phyloP scores from a whole-genome alignment of 352 stramenopile genomes.

The Globisporangium splendens region DNA sequence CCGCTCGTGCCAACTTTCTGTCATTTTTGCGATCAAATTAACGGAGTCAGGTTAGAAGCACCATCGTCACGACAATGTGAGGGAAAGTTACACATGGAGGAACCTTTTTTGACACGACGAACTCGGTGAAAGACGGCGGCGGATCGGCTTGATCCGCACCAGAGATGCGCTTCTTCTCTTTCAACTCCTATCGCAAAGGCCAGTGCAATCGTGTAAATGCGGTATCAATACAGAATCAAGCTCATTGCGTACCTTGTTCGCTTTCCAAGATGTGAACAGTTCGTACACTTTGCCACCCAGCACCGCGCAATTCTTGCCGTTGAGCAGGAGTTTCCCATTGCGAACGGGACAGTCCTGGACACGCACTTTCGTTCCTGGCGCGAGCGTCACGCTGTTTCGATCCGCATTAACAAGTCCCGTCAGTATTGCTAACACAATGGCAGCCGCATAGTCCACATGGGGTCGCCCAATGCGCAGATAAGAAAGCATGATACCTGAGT shows the following conservation, averaged over 20 bases:
- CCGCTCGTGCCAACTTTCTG: background rate
- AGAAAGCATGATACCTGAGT: conserved; percentile 2
- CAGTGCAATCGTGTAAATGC: background rate
- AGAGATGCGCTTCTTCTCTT: conserved; percentile 17
- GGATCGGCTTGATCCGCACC: conserved; percentile 14
- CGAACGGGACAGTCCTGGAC: conserved; percentile 4
- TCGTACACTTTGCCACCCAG: conserved; percentile 12
- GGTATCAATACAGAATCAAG: background rate
- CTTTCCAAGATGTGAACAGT: conserved; percentile 16
- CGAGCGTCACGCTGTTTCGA: background rate
- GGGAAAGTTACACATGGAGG: background rate
- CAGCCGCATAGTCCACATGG: background rate
- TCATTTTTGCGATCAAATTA: background rate
- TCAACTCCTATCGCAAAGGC: conserved; percentile 9
- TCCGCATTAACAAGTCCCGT: background rate
- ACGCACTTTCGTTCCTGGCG: conserved; percentile 11
- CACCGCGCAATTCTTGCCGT: conserved; percentile 5
- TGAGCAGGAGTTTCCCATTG: conserved; percentile 13
- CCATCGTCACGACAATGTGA: too few relatives aligned
- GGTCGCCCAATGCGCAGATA: too few relatives aligned
- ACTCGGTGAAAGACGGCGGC: conserved; percentile 13
- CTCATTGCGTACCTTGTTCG: conserved; percentile 15
- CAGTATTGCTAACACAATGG: background rate
- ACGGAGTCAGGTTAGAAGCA: too few relatives aligned
- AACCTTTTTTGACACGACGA: conserved; percentile 1